Evolutionary conservation across 371 early-diverging fungal species (phyloP), one percentile per base, ranked within the genome.

Genomic region (Mortierella sp.): DNA sequence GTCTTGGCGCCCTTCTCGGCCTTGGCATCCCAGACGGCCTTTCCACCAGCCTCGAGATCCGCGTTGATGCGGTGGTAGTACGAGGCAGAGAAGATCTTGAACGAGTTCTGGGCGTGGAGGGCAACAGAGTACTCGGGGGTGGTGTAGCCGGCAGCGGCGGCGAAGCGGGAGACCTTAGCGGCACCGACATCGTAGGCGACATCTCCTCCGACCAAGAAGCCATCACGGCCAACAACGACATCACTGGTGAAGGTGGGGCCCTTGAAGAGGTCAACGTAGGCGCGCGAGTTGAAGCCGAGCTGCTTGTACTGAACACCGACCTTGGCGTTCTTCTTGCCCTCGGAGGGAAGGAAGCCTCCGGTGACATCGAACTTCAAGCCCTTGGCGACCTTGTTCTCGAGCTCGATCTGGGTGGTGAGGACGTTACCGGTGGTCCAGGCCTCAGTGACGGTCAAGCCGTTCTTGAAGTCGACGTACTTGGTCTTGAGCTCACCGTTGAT

Each of bases 401-500:
- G 93, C 91, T 99, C 99, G 79, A 98, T 91, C 92, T 97, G 94
- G 87, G 95, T 95, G 87, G 96, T 95, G 72, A 99, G 91, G 78
- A 96, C 93, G 93, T 98, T 98, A 90, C 91, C 91, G 84, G 98
- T 97, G 89, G 96, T 97, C 98, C 98, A 98, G 80, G 96, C 92
- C 90, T 97, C 97, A 83, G 99, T 99, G 91, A 98, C 92, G 83
- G 97, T 95, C 55, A 98, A 89, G 89, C 98, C 98, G 84, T 95
- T 96, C 87, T 95, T 89, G 93, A 95, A 96, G 93, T 98, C 97
- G 79, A 94, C 89, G 89, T 97, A 98, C 94, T 98, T 99, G 91
- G 95, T 95, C 95, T 98, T 98, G 87, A 99, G 92, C 88, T 99
- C 99, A 90, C 96, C 96, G 84, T 94, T 93, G 87, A 99, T 98